A percentile compares a stretch with the other conserved stretches of the same genome.
Evolutionary conservation across 495 filamentous ascomycete genomes (phyloP).

Genomic region (Staphylotrichum tortipilum): DNA sequence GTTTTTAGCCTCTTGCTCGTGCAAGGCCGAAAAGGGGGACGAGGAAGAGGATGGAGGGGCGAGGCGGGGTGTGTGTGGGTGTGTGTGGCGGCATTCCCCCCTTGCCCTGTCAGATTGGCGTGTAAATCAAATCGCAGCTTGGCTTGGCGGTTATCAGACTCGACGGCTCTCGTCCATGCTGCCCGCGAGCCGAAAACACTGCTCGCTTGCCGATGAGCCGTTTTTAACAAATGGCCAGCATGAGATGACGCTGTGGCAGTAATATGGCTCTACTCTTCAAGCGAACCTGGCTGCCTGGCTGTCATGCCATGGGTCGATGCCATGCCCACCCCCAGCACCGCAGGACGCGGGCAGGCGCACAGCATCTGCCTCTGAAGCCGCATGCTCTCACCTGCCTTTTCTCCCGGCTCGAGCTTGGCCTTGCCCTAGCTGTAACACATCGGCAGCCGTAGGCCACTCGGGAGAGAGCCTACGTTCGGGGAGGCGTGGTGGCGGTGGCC

Average conservation of each 20-base stretch:
- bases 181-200: background rate
- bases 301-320: background rate
- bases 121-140: background rate
- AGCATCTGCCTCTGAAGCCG: background rate
- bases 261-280: background rate
- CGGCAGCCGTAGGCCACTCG: conserved; percentile 11
- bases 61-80: background rate
- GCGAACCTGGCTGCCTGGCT: too few relatives aligned
- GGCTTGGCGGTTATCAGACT: background rate
- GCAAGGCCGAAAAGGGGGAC: background rate
- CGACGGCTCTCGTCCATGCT: background rate
- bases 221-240: background rate
- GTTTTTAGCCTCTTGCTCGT: conserved; percentile 11
- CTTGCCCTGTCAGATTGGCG: background rate
- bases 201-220: background rate
- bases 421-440: background rate
- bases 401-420: conserved; percentile 1
- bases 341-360: too few relatives aligned
- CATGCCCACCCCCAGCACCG: too few relatives aligned
- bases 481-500: background rate
- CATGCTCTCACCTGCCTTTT: background rate
- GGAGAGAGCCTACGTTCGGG: background rate
- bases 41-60: too few relatives aligned
- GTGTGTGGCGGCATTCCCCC: too few relatives aligned
- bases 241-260: background rate